Conservation (phyloP, 2,329 filamentous ascomycete species). For the Penicillium sp. region DNA sequence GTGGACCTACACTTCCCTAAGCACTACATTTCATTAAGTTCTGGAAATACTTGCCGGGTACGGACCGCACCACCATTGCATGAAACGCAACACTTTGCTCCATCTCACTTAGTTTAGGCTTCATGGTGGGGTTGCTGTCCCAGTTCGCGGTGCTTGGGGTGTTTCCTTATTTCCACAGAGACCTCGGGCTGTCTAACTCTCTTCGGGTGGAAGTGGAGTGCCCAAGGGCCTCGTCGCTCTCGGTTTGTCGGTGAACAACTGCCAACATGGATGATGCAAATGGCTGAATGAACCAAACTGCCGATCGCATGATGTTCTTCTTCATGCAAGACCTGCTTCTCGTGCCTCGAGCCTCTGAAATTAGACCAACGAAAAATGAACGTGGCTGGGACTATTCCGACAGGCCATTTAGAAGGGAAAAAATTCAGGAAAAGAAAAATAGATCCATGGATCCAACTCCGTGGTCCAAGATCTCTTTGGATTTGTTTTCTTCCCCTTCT, state of each 20-base stretch:
- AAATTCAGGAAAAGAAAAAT: background rate
- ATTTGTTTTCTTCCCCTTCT: background rate
- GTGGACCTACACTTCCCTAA: conserved; percentile 1
- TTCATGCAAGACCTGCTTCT: conserved; percentile 26
- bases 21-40: conserved; percentile 7
- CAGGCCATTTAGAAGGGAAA: conserved; percentile 11
- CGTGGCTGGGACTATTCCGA: conserved; percentile 14
- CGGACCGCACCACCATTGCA: conserved; percentile 21
- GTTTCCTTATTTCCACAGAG: conserved; percentile 10
- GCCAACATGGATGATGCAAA: conserved; percentile 23
- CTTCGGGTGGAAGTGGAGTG: background rate
- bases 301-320: conserved; percentile 30
- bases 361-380: background rate
- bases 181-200: background rate
- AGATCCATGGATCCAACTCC: conserved; percentile 18
- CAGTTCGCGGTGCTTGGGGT: conserved; percentile 11
- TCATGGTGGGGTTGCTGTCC: conserved; percentile 15
- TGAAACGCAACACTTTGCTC: background rate
- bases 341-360: conserved; percentile 26
- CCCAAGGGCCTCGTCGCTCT: background rate
- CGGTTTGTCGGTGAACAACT: conserved; percentile 29
- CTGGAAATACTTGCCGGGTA: conserved; percentile 24
- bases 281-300: conserved; percentile 23
- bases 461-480: conserved; percentile 10
- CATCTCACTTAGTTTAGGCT: conserved; percentile 16